Conservation (phyloP, 768 basidiomycete genomes). For the Boletus rex-veris region DNA sequence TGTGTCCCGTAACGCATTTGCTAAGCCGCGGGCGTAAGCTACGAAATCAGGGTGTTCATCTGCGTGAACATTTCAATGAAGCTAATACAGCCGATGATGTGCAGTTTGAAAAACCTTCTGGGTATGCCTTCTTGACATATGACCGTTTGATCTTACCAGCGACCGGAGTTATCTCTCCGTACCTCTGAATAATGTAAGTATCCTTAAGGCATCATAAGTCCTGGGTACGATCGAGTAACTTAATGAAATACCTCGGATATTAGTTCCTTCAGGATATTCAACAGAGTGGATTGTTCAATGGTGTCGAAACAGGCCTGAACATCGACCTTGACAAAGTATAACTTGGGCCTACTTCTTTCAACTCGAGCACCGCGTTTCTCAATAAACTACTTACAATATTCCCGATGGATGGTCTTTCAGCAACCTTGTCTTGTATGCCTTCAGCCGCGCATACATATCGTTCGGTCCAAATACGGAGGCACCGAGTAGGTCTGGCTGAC, state of each 20-base stretch:
- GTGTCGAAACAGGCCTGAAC: slow-evolving; percentile 96
- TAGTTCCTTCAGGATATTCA: slow-evolving; percentile 69
- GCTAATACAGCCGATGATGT: not conserved
- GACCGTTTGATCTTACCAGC: slow-evolving; percentile 55
- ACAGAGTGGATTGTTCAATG: slow-evolving; percentile 82
- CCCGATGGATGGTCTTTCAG: slow-evolving; percentile 37
- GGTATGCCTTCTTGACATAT: slow-evolving; percentile 59
- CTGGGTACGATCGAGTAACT: not conserved
- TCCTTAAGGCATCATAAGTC: slow-evolving; percentile 46
- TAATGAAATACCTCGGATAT: slow-evolving; percentile 58
- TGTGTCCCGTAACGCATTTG: slow-evolving; percentile 61
- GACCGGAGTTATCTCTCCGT: slow-evolving; percentile 59
- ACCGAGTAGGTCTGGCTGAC: slow-evolving; percentile 62
- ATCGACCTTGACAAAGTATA: slow-evolving; percentile 97
- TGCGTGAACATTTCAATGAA: slow-evolving; percentile 26
- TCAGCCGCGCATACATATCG: slow-evolving; percentile 76
- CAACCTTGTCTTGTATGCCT: slow-evolving; percentile 60
- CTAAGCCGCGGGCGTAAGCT: slow-evolving; percentile 63
- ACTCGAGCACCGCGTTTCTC: not conserved
- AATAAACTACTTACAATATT: slow-evolving; percentile 45
- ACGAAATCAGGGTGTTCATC: slow-evolving; percentile 78
- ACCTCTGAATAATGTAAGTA: slow-evolving; percentile 64
- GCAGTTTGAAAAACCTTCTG: slow-evolving; percentile 48
- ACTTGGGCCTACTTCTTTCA: slow-evolving; percentile 56
- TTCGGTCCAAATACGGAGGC: slow-evolving; percentile 81